These are phyloP conservation scores for Planoprotostelium fungivorum DNA, from an alignment of 78 protist species.

Conservation along the genomic window DNA sequence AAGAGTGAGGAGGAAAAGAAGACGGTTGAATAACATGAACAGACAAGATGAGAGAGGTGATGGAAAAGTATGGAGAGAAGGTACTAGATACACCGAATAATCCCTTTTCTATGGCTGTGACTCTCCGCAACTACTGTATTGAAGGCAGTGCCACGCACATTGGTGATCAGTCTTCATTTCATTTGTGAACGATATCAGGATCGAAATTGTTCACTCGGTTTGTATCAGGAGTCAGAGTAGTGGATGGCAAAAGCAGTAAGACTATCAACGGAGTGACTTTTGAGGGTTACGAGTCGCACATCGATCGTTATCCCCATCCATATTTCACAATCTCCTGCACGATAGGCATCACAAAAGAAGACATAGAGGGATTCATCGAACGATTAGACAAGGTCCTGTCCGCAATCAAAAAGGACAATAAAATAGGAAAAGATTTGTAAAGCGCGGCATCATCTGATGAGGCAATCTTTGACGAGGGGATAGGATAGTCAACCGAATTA, in stretches of 20 bases:
- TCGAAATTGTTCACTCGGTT: constrained; percentile 73
- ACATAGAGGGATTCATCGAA: constrained; percentile 47
- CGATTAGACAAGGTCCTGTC: constrained; percentile 61
- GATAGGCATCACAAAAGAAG: constrained; percentile 69
- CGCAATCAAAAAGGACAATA: too few species aligned
- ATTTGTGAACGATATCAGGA: constrained; percentile 60
- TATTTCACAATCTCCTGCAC: constrained; percentile 87
- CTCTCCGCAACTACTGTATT: neutral
- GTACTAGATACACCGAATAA: constrained; percentile 66
- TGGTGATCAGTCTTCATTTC: neutral
- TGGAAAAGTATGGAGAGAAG: constrained; percentile 34
- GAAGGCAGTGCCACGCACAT: neutral
- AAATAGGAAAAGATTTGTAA: too few species aligned
- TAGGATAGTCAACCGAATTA: too few species aligned
- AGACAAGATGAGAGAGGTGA: neutral
- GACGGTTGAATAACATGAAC: constrained; percentile 16
- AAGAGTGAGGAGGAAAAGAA: constrained; percentile 5
- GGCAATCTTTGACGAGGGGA: too few species aligned
- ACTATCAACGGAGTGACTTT: constrained; percentile 47
- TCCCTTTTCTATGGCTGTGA: constrained; percentile 65
- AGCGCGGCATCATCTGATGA: too few species aligned
- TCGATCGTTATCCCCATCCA: constrained; percentile 40
- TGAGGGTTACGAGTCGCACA: constrained; percentile 73
- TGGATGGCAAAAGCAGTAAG: constrained; percentile 2
- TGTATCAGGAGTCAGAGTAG: constrained; percentile 81